Evolutionary conservation across 2,329 filamentous ascomycete species (phyloP), one percentile per base, ranked within the genome.

Genomic region (Rutstroemia sp.): DNA sequence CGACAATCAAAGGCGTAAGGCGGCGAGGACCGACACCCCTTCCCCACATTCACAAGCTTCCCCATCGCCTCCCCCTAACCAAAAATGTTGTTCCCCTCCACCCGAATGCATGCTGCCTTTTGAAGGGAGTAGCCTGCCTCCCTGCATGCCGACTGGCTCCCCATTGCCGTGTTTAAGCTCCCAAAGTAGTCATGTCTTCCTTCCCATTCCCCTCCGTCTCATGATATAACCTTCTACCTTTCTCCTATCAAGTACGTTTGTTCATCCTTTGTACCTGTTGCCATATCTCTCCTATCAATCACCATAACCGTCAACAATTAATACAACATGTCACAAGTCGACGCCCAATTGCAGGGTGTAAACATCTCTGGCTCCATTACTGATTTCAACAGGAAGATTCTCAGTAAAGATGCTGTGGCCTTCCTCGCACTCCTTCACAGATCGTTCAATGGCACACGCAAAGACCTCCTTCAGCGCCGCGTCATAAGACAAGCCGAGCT

Each of bases 391-490:
- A 84, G 84, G 76, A 92, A 95, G 80, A 95, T 99, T 72, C 82
- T 97, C 63, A 96, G 85, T 61, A 92, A 91, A 66, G 83, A 95
- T 63, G 92, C 92, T 56, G 85, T 89, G 63, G 88, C 90, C 61
- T 99, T 97, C 79, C 83, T 99, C 59, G 89, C 92, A 39, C 86
- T 96, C 62, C 83, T 99, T 68, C 94, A 99, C 77, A 87, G 92
- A 70, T 90, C 91, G 63, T 97, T 97, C 81, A 95, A 97, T 73
- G 76, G 73, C 62, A 92, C 87, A 56, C 89, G 94, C 74, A 96
- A 96, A 79, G 78, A 81, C 49, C 84, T 99, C 45, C 83, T 99
- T 54, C 87, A 96, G 76, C 86, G 91, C 68, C 89, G 94, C 67
- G 82, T 87, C 67, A 77, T 86, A 64, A 88, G 92, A 69, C 94